phyloP scores from a whole-genome alignment of 768 basidiomycete genomes.

The Dioszegia crocea region DNA sequence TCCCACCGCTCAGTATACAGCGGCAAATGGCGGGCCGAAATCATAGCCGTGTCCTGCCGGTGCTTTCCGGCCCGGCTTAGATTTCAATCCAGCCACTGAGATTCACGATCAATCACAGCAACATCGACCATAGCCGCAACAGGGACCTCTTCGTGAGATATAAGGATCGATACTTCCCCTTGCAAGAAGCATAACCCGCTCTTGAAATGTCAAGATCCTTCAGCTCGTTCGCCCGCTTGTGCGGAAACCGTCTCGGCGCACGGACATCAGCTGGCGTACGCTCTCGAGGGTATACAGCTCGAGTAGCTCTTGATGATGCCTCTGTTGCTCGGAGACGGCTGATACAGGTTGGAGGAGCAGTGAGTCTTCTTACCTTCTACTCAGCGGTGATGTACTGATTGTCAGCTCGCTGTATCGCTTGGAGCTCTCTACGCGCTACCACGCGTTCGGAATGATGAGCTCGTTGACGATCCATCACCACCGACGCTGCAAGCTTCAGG shows the following conservation, averaged over 20 bases:
- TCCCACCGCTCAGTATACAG: neutral
- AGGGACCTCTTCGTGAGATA: too few species aligned
- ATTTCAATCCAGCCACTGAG: neutral
- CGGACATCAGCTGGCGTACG: too few species aligned
- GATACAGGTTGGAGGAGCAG: neutral
- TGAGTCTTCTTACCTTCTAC: neutral
- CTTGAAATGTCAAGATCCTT: too few species aligned
- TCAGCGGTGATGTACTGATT: neutral
- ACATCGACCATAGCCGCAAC: too few species aligned
- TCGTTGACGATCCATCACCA: constrained; percentile 30
- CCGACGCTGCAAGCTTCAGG: constrained; percentile 17
- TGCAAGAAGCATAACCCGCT: too few species aligned
- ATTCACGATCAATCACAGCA: neutral
- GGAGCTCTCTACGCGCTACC: neutral
- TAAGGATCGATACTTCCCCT: too few species aligned
- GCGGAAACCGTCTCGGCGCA: too few species aligned
- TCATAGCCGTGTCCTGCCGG: neutral
- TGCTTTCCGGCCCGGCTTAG: neutral
- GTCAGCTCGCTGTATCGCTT: constrained; percentile 10
- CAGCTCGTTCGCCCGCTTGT: too few species aligned
- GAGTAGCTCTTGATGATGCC: too few species aligned
- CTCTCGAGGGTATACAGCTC: too few species aligned
- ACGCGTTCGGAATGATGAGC: constrained; percentile 16
- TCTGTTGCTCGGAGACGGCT: neutral
- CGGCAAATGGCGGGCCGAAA: neutral